These are phyloP conservation scores for Paecilomyces fulvus DNA, from an alignment of 2,329 filamentous ascomycete species.

Conservation along the genomic window DNA sequence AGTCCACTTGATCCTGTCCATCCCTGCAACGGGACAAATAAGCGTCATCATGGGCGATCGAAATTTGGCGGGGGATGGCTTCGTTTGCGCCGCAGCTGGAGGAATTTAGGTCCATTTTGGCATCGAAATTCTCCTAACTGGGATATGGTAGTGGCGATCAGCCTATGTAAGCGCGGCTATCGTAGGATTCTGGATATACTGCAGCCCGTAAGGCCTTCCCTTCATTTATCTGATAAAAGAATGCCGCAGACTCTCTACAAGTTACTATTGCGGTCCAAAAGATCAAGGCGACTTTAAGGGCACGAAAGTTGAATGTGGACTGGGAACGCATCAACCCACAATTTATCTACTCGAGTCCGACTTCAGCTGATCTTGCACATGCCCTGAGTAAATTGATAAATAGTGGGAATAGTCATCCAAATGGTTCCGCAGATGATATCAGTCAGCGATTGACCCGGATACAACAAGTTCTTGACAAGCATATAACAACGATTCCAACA, in stretches of 20 bases:
- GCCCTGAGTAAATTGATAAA: conserved; percentile 2
- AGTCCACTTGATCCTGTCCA: background rate
- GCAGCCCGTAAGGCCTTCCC: background rate
- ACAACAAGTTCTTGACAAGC: conserved; percentile 4
- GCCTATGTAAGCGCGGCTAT: background rate
- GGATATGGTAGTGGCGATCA: background rate
- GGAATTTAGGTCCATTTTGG: background rate
- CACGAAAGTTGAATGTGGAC: conserved; percentile 1
- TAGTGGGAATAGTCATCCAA: background rate
- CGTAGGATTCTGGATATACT: background rate
- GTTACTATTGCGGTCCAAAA: conserved; percentile 3
- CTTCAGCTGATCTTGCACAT: conserved; percentile 4
- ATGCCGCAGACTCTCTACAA: conserved; percentile 7
- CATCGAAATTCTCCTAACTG: background rate
- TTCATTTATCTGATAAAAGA: background rate
- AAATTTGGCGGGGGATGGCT: background rate
- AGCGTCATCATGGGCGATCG: background rate
- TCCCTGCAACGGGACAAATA: background rate
- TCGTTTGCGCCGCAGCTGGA: background rate
- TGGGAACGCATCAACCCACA: conserved; percentile 4
- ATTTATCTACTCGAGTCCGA: conserved; percentile 6
- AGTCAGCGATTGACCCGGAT: conserved; percentile 1
- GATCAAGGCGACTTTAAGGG: conserved; percentile 6
- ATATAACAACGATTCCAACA: conserved; percentile 2
- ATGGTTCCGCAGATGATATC: background rate